phyloP scores from a whole-genome alignment of 78 protist genomes.

The Dictyostelium discoideum region DNA sequence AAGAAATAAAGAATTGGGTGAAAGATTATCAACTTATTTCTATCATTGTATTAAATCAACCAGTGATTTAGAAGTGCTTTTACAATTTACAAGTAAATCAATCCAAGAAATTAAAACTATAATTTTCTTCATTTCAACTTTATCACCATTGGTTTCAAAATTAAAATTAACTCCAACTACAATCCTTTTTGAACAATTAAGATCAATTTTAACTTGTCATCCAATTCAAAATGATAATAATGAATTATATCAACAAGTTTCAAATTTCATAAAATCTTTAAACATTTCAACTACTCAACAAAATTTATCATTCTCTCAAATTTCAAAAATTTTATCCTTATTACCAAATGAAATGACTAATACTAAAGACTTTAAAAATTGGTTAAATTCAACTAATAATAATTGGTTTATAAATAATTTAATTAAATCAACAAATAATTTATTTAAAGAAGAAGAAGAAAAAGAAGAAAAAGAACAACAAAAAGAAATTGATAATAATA shows the following conservation, averaged over 20 bases:
- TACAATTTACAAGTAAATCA: not conserved
- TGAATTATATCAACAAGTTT: slow-evolving; percentile 10
- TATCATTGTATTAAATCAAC: not conserved
- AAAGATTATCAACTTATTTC: not conserved
- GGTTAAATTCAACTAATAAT: not conserved
- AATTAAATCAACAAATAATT: not conserved
- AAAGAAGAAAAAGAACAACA: not conserved
- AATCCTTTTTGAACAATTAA: not conserved
- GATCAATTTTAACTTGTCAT: not conserved
- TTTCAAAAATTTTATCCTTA: not conserved
- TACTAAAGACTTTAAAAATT: not conserved
- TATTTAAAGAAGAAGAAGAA: not conserved
- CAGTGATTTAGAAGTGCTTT: not conserved
- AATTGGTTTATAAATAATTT: slow-evolving; percentile 13
- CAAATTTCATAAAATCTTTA: not conserved
- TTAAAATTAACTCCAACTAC: not conserved
- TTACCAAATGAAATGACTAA: not conserved
- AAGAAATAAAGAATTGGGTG: not conserved
- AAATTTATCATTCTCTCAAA: not conserved
- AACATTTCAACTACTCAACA: not conserved
- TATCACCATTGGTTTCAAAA: not conserved
- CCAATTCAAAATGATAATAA: slow-evolving; percentile 37
- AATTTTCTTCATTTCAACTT: not conserved
- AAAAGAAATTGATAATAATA: not conserved
- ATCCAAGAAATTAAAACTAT: slow-evolving; percentile 2